Percentiles rank a stretch among this genome's conserved stretches.
phyloP scores from a whole-genome alignment of 768 basidiomycete genomes.

The Chlorophyllum brunneum region DNA sequence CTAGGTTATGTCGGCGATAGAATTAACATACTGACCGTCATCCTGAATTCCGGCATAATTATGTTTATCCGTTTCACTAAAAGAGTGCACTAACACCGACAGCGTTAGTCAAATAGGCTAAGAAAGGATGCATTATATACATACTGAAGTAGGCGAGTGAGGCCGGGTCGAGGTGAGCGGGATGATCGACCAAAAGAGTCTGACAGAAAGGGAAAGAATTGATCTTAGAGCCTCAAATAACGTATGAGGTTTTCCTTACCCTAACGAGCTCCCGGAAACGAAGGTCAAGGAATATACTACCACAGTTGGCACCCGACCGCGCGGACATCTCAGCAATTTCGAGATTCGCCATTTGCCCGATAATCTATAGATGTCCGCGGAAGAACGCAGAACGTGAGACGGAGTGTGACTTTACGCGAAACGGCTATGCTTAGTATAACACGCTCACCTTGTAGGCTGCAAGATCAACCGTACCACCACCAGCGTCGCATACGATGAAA shows the following conservation, averaged over 20 bases:
- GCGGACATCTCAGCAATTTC: conserved; percentile 92
- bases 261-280: conserved; percentile 80
- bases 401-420: conserved; percentile 3
- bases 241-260: conserved; percentile 25
- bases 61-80: conserved; percentile 86
- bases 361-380: conserved; percentile 45
- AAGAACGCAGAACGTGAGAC: conserved; percentile 7
- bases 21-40: conserved; percentile 50
- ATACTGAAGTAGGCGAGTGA: conserved; percentile 79
- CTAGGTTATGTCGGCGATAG: background rate
- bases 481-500: conserved; percentile 91
- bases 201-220: conserved; percentile 14
- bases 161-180: conserved; percentile 76
- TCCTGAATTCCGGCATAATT: conserved; percentile 68
- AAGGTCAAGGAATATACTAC: conserved; percentile 83
- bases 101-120: conserved; percentile 7
- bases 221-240: background rate
- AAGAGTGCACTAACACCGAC: conserved; percentile 61
- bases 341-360: conserved; percentile 74
- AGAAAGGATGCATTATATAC: conserved; percentile 16
- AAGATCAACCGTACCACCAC: conserved; percentile 69
- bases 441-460: conserved; percentile 55
- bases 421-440: background rate
- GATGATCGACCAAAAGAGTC: conserved; percentile 73
- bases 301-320: conserved; percentile 83